These are phyloP conservation scores for Coemansia sp. DNA, from an alignment of 192 early-diverging fungal genomes.

Conservation along the genomic window DNA sequence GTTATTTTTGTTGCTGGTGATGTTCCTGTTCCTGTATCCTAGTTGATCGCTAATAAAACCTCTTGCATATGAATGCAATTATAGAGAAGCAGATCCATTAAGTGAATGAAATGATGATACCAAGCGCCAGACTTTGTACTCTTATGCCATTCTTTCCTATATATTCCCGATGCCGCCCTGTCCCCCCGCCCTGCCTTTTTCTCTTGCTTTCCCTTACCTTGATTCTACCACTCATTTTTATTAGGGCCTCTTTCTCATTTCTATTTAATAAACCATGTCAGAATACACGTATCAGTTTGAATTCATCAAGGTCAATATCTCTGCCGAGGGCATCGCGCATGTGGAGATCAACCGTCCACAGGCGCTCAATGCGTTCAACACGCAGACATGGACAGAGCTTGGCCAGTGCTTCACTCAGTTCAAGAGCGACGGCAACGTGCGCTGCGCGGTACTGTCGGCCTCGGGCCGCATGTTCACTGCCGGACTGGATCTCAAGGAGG, in stretches of 20 bases:
- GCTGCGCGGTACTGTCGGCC: slow-evolving; percentile 75
- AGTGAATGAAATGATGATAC: no score
- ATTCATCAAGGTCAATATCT: slow-evolving; percentile 58
- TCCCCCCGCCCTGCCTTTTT: slow-evolving; percentile 4
- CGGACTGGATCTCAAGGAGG: slow-evolving; percentile 78
- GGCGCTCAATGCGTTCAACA: slow-evolving; percentile 81
- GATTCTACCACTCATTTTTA: background rate
- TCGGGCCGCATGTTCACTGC: slow-evolving; percentile 79
- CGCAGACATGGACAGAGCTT: slow-evolving; percentile 64
- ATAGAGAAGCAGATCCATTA: no score
- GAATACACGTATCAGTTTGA: slow-evolving; percentile 53
- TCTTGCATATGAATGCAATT: no score
- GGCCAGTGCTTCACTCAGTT: slow-evolving; percentile 59
- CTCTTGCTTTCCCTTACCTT: background rate
- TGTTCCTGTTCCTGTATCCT: no score
- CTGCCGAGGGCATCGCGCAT: slow-evolving; percentile 64
- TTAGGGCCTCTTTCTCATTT: no score
- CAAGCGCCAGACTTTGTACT: no score
- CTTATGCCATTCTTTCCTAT: no score
- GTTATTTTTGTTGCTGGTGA: no score
- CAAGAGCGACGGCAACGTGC: slow-evolving; percentile 63
- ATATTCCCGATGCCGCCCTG: no score
- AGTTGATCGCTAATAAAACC: no score
- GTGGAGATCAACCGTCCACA: slow-evolving; percentile 81
- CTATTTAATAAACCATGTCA: background rate